phyloP scores from a whole-genome alignment of 1,139 yeast genomes.

The Wickerhamiella infanticola region DNA sequence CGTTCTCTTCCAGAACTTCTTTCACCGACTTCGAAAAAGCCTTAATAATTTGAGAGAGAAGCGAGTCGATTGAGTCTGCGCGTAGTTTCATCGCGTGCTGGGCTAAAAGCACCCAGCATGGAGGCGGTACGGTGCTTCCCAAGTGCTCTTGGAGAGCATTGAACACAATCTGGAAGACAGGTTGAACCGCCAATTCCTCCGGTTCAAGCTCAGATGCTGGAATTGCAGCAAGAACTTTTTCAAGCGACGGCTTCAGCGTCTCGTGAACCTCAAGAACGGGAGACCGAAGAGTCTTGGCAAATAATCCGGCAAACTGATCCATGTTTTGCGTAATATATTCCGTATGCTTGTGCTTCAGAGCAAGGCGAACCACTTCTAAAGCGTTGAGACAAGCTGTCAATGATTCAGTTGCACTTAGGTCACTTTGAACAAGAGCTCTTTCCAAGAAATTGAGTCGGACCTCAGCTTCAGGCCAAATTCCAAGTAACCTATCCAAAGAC shows the following conservation, averaged over 20 bases:
- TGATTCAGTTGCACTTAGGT: constrained; percentile 39
- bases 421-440: constrained; percentile 65
- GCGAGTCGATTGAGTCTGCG: constrained; percentile 58
- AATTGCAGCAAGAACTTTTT: constrained; percentile 6
- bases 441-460: constrained; percentile 79
- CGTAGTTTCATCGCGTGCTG: constrained; percentile 66
- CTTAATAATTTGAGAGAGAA: constrained; percentile 65
- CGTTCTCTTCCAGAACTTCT: constrained; percentile 6
- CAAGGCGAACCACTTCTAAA: constrained; percentile 75
- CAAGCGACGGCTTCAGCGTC: constrained; percentile 10
- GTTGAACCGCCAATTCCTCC: constrained; percentile 44
- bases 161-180: constrained; percentile 46
- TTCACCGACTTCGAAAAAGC: constrained; percentile 61
- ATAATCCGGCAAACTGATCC: constrained; percentile 47
- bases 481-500: constrained; percentile 54
- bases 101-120: constrained; percentile 79
- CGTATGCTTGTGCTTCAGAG: constrained; percentile 58
- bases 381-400: constrained; percentile 79
- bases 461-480: constrained; percentile 77
- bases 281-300: constrained; percentile 73
- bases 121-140: constrained; percentile 54
- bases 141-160: constrained; percentile 72
- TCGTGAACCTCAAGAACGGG: constrained; percentile 17
- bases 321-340: constrained; percentile 67
- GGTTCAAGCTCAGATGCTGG: constrained; percentile 31